Conservation (phyloP, 2,329 filamentous ascomycete genomes). For the Pseudogymnoascus sp. region DNA sequence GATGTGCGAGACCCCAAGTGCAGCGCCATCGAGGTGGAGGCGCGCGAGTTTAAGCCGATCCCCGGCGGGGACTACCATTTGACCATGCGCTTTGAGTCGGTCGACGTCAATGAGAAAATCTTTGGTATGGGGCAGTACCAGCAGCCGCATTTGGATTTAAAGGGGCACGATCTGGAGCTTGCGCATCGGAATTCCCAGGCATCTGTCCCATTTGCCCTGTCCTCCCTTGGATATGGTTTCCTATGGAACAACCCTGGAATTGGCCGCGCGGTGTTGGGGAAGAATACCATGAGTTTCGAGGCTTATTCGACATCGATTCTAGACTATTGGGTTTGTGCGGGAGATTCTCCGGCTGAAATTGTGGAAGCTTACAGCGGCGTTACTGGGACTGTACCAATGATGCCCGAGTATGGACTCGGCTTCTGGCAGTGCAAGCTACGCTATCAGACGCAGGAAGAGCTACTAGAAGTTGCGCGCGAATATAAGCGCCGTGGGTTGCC, state of each 20-base stretch:
- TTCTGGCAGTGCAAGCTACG: slow-evolving; percentile 63
- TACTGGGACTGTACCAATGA: slow-evolving; percentile 54
- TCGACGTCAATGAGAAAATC: slow-evolving; percentile 48
- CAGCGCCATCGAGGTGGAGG: slow-evolving; percentile 41
- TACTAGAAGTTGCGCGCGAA: slow-evolving; percentile 51
- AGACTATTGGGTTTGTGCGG: slow-evolving; percentile 58
- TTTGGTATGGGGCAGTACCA: slow-evolving; percentile 65
- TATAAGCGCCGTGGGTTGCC: slow-evolving; percentile 48
- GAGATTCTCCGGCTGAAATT: slow-evolving; percentile 47
- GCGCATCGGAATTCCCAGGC: slow-evolving; percentile 61
- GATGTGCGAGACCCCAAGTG: slow-evolving; percentile 42
- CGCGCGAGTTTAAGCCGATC: slow-evolving; percentile 42
- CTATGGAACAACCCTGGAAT: slow-evolving; percentile 60
- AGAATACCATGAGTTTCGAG: slow-evolving; percentile 54
- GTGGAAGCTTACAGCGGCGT: slow-evolving; percentile 46
- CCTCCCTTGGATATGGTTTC: slow-evolving; percentile 52
- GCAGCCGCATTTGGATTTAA: slow-evolving; percentile 54
- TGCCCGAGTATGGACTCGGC: slow-evolving; percentile 60
- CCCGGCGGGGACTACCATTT: slow-evolving; percentile 45
- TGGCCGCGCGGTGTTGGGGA: slow-evolving; percentile 52
- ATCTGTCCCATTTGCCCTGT: slow-evolving; percentile 54
- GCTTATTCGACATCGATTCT: slow-evolving; percentile 48
- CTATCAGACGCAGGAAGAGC: slow-evolving; percentile 58
- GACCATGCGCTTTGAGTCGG: slow-evolving; percentile 50
- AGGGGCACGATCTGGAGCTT: slow-evolving; percentile 54